phyloP scores from a whole-genome alignment of 1,284 basidiomycete species.

The Ceratobasidium sp. region DNA sequence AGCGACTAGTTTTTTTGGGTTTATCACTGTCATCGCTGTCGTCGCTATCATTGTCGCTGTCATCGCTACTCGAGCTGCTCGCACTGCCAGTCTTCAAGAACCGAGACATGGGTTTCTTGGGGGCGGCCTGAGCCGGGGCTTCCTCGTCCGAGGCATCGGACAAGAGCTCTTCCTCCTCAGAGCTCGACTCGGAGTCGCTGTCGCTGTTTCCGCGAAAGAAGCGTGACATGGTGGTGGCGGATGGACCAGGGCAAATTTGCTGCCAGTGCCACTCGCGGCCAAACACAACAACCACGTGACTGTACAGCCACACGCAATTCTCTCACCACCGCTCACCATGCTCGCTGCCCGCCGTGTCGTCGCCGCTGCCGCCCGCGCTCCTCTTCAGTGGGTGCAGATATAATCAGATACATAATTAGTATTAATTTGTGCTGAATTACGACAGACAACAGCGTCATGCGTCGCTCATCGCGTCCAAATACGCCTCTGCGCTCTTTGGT shows the following conservation, averaged over 20 bases:
- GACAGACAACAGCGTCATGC: constrained; percentile 48
- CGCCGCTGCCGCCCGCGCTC: constrained; percentile 2
- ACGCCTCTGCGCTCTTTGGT: constrained; percentile 92
- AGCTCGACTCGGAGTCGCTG: constrained; percentile 82
- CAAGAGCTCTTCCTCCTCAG: constrained; percentile 77
- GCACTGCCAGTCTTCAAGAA: constrained; percentile 64
- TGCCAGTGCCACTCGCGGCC: constrained; percentile 3
- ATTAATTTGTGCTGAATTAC: neutral
- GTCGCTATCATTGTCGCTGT: constrained; percentile 51
- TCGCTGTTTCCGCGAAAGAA: constrained; percentile 71
- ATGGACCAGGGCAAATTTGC: constrained; percentile 35
- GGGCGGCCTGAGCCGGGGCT: constrained; percentile 52
- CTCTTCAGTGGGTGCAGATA: constrained; percentile 10
- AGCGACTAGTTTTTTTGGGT: constrained; percentile 54
- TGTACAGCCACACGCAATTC: constrained; percentile 24
- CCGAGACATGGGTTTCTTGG: constrained; percentile 68
- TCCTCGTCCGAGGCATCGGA: constrained; percentile 60
- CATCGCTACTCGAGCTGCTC: constrained; percentile 56
- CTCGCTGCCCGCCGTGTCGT: constrained; percentile 30
- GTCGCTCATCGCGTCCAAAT: constrained; percentile 82
- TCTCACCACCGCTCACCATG: constrained; percentile 28
- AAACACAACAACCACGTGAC: constrained; percentile 22
- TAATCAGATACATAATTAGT: neutral
- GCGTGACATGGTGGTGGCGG: constrained; percentile 67
- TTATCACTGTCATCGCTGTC: constrained; percentile 49